A percentile compares a stretch with the other conserved stretches of the same genome.
phyloP scores from a whole-genome alignment of 352 stramenopile genomes.

The Pythium graminicola region DNA sequence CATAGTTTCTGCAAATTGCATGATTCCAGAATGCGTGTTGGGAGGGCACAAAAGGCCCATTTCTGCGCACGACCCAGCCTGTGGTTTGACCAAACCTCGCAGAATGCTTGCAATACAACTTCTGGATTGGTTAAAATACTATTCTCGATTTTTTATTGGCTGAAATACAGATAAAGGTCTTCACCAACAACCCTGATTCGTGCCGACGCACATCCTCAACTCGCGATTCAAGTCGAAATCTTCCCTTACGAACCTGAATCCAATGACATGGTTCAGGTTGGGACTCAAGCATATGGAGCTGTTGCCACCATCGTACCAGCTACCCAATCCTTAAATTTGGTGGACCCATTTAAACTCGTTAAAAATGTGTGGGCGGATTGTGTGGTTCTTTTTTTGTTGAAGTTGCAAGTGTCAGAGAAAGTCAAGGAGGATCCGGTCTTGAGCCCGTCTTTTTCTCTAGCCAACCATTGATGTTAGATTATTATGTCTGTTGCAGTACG shows the following conservation, averaged over 20 bases:
- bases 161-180: not conserved
- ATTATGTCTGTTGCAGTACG: constrained; percentile 20
- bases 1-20: not conserved
- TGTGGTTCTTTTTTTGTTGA: constrained; percentile 60
- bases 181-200: not conserved
- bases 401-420: constrained; percentile 41
- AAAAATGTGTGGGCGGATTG: not conserved
- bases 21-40: not conserved
- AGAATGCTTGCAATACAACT: not conserved
- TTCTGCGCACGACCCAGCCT: not conserved
- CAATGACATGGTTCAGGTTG: not conserved
- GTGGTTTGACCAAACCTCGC: not conserved
- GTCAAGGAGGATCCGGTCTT: constrained; percentile 2
- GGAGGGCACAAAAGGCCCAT: not conserved
- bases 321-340: not conserved
- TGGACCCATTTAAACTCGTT: not conserved
- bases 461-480: constrained; percentile 17
- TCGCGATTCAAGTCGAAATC: not conserved
- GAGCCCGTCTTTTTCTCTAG: constrained; percentile 16
- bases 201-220: too few species aligned
- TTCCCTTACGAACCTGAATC: too few species aligned
- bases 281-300: too few species aligned
- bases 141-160: too few species aligned
- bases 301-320: too few species aligned
- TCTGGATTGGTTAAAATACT: not conserved